Evolutionary conservation across 164 flowering plant genomes (phyloP).

Genomic region (Hamamelis virginiana): DNA sequence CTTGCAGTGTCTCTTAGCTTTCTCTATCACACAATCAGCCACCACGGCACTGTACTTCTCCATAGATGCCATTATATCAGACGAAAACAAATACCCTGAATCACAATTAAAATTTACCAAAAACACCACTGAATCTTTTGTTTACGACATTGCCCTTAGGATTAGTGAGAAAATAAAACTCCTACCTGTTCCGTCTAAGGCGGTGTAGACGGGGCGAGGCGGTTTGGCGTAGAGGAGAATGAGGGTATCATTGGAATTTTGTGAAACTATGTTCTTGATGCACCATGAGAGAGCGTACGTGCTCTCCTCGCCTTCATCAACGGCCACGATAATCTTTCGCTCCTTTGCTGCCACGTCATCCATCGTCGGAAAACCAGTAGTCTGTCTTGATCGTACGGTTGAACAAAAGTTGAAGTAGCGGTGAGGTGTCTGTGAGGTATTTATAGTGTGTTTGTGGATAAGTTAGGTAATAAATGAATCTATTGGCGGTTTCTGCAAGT

Average conservation of each 20-base stretch:
- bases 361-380: slow-evolving; percentile 7
- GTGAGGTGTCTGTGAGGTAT: neutral
- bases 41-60: slow-evolving; percentile 42
- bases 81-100: slow-evolving; percentile 51
- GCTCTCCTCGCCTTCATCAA: slow-evolving; percentile 69
- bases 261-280: slow-evolving; percentile 39
- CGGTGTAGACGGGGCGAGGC: slow-evolving; percentile 29
- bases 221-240: slow-evolving; percentile 51
- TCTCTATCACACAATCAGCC: slow-evolving; percentile 45
- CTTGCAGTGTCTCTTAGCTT: slow-evolving; percentile 37
- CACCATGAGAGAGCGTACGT: slow-evolving; percentile 59
- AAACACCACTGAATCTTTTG: neutral
- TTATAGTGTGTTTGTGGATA: too few relatives aligned
- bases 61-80: slow-evolving; percentile 38
- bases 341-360: slow-evolving; percentile 25
- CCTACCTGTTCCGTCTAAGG: slow-evolving; percentile 53
- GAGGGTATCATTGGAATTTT: slow-evolving; percentile 36
- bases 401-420: neutral
- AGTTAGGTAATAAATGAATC: too few relatives aligned
- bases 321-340: slow-evolving; percentile 53
- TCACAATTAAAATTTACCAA: neutral
- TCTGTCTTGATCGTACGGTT: slow-evolving; percentile 9
- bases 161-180: neutral
- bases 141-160: neutral
- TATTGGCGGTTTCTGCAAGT: too few relatives aligned